A percentile compares a stretch with the other conserved stretches of the same genome.
These are phyloP conservation scores for Diaporthe vaccinii DNA, from an alignment of 2,329 filamentous ascomycete genomes.

Conservation along the genomic window DNA sequence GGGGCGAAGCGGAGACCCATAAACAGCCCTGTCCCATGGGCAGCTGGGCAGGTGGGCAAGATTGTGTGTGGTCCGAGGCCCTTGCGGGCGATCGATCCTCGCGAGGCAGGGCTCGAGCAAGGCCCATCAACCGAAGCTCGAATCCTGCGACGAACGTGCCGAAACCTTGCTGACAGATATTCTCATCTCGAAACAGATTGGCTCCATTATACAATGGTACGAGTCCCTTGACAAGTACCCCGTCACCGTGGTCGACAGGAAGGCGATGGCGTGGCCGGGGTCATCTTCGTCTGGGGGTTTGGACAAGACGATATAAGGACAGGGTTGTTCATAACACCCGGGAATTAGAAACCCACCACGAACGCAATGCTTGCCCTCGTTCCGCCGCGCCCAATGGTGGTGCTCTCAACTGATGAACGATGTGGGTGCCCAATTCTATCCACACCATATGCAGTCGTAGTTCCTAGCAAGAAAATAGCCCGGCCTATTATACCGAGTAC, in stretches of 20 bases:
- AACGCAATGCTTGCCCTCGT: not conserved
- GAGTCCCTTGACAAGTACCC: constrained; percentile 52
- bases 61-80: not conserved
- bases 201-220: constrained; percentile 51
- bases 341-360: not conserved
- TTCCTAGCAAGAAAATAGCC: not conserved
- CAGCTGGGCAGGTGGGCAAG: not conserved
- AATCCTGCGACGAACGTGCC: not conserved
- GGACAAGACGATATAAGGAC: not conserved
- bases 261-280: not conserved
- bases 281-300: not conserved
- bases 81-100: not conserved
- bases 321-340: constrained; percentile 19
- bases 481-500: constrained; percentile 2
- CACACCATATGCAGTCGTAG: not conserved
- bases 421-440: constrained; percentile 3
- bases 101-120: constrained; percentile 3
- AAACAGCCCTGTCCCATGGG: not conserved
- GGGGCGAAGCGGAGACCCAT: not conserved
- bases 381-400: not conserved
- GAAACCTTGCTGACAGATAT: constrained; percentile 34
- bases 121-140: not conserved
- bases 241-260: constrained; percentile 42
- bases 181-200: constrained; percentile 43
- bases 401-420: not conserved